These are phyloP conservation scores for Coemansia sp. DNA, from an alignment of 192 early-diverging fungal species.

Conservation along the genomic window DNA sequence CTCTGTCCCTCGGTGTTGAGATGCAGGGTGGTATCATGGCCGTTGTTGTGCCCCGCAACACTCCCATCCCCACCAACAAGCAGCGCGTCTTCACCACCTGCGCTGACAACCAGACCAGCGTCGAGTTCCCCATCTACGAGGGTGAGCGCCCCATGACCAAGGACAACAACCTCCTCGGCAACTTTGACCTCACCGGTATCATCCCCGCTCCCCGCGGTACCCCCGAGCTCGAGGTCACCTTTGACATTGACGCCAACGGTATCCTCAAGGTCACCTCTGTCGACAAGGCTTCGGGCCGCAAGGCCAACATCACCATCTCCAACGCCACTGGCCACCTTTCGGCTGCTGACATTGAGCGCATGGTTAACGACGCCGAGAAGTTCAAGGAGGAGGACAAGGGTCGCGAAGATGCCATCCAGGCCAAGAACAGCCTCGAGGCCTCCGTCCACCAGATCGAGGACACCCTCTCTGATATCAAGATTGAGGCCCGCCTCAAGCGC, in stretches of 20 bases:
- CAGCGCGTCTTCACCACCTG: conserved; percentile 81
- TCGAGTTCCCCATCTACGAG: conserved; percentile 84
- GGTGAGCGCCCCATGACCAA: conserved; percentile 86
- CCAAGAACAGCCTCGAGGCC: conserved; percentile 79
- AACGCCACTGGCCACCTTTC: conserved; percentile 91
- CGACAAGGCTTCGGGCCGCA: conserved; percentile 89
- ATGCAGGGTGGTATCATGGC: conserved; percentile 84
- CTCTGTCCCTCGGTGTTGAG: conserved; percentile 83
- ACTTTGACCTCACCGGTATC: conserved; percentile 80
- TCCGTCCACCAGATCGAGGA: conserved; percentile 74
- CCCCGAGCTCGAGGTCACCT: conserved; percentile 79
- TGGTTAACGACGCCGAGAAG: conserved; percentile 89
- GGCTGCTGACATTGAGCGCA: conserved; percentile 89
- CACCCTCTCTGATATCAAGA: conserved; percentile 68
- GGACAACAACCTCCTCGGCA: conserved; percentile 89
- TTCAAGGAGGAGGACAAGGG: conserved; percentile 77
- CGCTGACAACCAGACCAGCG: conserved; percentile 80
- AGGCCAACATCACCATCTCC: conserved; percentile 92
- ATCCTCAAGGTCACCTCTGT: conserved; percentile 88
- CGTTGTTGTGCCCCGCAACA: conserved; percentile 82
- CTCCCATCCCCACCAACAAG: conserved; percentile 78
- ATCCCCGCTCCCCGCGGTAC: conserved; percentile 75
- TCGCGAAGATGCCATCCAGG: conserved; percentile 72
- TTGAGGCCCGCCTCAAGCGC: conserved; percentile 70
- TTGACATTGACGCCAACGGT: conserved; percentile 85